Base-by-base conservation (phyloP, 148 eudicot species). In the Camellia lanceoleosa region DNA sequence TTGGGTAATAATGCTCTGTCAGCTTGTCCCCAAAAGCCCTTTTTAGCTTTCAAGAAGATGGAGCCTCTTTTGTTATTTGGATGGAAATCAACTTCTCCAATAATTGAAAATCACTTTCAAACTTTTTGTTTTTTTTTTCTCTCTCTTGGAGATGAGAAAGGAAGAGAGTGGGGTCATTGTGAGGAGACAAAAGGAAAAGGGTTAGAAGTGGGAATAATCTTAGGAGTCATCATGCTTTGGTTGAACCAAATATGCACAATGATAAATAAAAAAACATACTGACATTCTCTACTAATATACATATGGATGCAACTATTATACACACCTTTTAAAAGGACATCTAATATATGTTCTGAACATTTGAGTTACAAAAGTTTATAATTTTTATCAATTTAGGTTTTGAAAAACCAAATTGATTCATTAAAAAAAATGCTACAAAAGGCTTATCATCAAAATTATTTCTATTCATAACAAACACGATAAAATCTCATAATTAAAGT, bases 1-100 rank as follows among this genome's bases (percentile, higher is more conserved):
- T 73, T 81, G 87, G 86, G 80, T 86, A 77, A 43, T 80, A 65
- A 74, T 76, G 74, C 68, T 67, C 86, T 77, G 70, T 78, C 81
- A 71, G 84, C 81, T 87, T 88, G 80, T 81, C 86, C 89, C 92
- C 87, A 78, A 83, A 84, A 70, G 19, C 38, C 52, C 52, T 49
- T 7, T 47, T 5, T 49, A 49, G 52, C 65, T 77, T 81, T 70
- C 69, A 78, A 55, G 78, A 58, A 68, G 74, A 73, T 80, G 87
- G 79, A 51, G 69, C 59, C 67, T 58, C 72, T 69, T 69, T 78
- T 78, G 41, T 74, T 71, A 64, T 59, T 76, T 80, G 46, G 14
- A 14, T 68, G 52, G 54, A 54, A 54, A 23, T 58, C 73, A 55
- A 41, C 75, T 19, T 75, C 18, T 30, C 47, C 61, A 72, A 56